Base-by-base conservation (phyloP, 371 early-diverging fungal genomes). In the Synchytrium microbalum region DNA sequence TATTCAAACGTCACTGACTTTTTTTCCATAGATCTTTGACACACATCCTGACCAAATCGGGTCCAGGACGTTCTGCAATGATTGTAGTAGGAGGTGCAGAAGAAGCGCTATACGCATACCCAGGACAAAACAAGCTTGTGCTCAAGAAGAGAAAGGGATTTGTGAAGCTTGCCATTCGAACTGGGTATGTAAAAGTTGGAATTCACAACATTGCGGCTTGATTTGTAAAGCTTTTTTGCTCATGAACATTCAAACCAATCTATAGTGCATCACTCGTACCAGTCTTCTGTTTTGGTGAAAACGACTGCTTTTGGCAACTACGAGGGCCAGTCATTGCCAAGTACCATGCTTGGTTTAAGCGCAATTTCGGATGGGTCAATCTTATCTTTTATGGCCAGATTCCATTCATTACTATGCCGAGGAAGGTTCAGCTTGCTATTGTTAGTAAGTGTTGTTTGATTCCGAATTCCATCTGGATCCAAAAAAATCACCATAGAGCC, bases 121-220 rank as follows among this genome's bases (percentile, higher is more conserved):
- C 56, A 28, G 56, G 56, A 13, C 8, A n/a, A 24, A 55, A 55
- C 24, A 76, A 77, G 27, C 67, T 82, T 14, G 75, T 79, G 2
- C 59, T 82, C 33, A 58, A 72, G 29, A 73, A 70, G 63, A 67
- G 82, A 8, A 75, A 76, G 59, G 82, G 82, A 1, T 82, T 82
- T 59, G 67, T 72, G 23, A 73, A 71, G 64, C 54, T 80, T 2
- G 80, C 82, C 0, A 61, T 82, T 25, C 62, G 64, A 25, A 76
- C 76, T 13, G 82, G 72, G 61, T 69, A 64, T 33, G 68, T 69
- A 10, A n/a, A n/a, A n/a, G n/a, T n/a, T n/a, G n/a, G n/a, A n/a
- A n/a, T n/a, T n/a, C n/a, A n/a, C n/a, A n/a, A n/a, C n/a, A n/a
- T n/a, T n/a, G n/a, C n/a, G n/a, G n/a, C n/a, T n/a, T n/a, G n/a